These are phyloP conservation scores for Boletus rex-veris DNA, from an alignment of 768 basidiomycete genomes.

Conservation along the genomic window DNA sequence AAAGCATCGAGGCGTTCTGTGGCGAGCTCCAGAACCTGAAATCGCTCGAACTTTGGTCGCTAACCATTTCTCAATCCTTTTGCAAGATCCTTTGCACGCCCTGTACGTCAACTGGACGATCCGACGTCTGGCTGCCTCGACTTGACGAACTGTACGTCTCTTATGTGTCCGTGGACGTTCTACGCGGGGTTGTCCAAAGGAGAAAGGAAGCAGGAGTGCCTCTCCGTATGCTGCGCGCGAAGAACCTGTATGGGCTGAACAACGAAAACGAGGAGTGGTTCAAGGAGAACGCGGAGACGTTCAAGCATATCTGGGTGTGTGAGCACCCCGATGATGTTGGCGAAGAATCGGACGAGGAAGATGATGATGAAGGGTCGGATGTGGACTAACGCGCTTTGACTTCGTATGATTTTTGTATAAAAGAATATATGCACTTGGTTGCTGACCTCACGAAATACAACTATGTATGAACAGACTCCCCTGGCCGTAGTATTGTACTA, in stretches of 20 bases:
- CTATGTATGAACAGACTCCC: too few relatives aligned
- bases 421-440: too few relatives aligned
- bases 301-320: not conserved
- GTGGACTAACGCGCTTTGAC: too few relatives aligned
- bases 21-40: slow-evolving; percentile 44
- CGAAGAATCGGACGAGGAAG: too few relatives aligned
- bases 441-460: too few relatives aligned
- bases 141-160: slow-evolving; percentile 48
- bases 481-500: too few relatives aligned
- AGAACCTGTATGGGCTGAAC: slow-evolving; percentile 41
- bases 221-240: slow-evolving; percentile 44
- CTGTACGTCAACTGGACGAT: not conserved
- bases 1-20: slow-evolving; percentile 38
- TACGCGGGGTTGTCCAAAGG: slow-evolving; percentile 32
- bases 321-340: too few relatives aligned
- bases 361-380: too few relatives aligned
- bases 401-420: too few relatives aligned
- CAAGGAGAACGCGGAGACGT: slow-evolving; percentile 42
- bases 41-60: too few relatives aligned
- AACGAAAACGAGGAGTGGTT: slow-evolving; percentile 50
- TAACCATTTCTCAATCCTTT: too few relatives aligned
- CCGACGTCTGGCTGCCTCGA: slow-evolving; percentile 42
- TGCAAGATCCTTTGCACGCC: slow-evolving; percentile 5
- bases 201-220: slow-evolving; percentile 44
- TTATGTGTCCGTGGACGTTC: slow-evolving; percentile 25